Base-by-base conservation (phyloP, 192 early-diverging fungal species). In the Gonapodya sp. region DNA sequence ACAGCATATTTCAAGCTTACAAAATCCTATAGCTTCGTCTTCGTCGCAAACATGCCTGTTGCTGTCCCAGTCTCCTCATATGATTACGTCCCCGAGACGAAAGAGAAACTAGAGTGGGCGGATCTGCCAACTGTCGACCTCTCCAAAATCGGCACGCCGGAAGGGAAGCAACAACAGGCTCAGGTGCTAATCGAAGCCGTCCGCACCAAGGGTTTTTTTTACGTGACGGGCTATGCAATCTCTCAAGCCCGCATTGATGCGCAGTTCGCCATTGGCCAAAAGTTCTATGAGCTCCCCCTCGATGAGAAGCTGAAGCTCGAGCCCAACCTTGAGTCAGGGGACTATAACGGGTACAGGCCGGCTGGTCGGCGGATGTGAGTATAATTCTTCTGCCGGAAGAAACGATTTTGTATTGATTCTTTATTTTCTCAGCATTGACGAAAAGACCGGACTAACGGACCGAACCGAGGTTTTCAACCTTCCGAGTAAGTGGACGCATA, bases 391-490 rank as follows among this genome's bases (percentile, higher is more conserved):
- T 64, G 46, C 46, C 46, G 46, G 46, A 64, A 64, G 46, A 64
- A 64, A 64, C 46, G 46, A 64, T 64, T 64, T 64, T 64, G 46
- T 64, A 24, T 24, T 64, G 46, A 64, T 24, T 64, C 46, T 64
- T 64, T 8, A 64, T 64, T 64, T 64, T 64, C 46, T 64, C 46
- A 64, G 46, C 46, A 64, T 64, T 64, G 46, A 64, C 46, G 46
- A 64, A 64, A 64, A 64, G 46, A 64, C 46, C 46, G 46, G 46
- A 64, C 46, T 64, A 16, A 64, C 46, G 46, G 46, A 64, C 46
- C 46, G 46, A 64, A 64, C 46, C 46, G 46, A 64, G 46, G 46
- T 64, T 64, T 77, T 77, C 75, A 77, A 77, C 75, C 75, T 77
- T 34, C 46, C 46, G 46, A 64, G 46, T 64, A 64, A 64, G 46